phyloP scores from a whole-genome alignment of 768 basidiomycete species.

The Pholiota conissans region DNA sequence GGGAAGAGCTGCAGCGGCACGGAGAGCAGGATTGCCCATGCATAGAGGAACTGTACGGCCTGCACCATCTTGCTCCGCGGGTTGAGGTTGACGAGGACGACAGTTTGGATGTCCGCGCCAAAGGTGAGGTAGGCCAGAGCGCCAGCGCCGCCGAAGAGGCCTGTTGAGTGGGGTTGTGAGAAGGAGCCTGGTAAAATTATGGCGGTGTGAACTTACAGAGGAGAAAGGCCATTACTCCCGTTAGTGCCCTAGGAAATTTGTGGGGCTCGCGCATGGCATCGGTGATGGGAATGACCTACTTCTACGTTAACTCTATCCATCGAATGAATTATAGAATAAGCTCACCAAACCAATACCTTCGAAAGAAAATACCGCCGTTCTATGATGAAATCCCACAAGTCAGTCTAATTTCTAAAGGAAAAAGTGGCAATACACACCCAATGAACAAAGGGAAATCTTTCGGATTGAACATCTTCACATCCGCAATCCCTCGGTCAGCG shows the following conservation, averaged over 20 bases:
- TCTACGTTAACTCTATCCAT: slow-evolving; percentile 5
- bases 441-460: slow-evolving; percentile 90
- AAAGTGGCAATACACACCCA: slow-evolving; percentile 56
- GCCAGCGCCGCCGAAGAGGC: slow-evolving; percentile 88
- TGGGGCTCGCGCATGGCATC: slow-evolving; percentile 96
- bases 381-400: slow-evolving; percentile 28
- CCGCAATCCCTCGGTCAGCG: slow-evolving; percentile 65
- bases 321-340: slow-evolving; percentile 1
- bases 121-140: slow-evolving; percentile 87
- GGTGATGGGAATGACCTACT: slow-evolving; percentile 88
- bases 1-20: slow-evolving; percentile 97
- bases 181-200: too few species aligned
- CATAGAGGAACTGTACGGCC: slow-evolving; percentile 85
- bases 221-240: slow-evolving; percentile 89
- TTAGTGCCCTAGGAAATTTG: slow-evolving; percentile 87
- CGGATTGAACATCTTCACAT: slow-evolving; percentile 84
- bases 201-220: slow-evolving; percentile 65
- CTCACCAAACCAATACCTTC: slow-evolving; percentile 92
- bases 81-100: slow-evolving; percentile 93
- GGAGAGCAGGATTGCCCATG: slow-evolving; percentile 90
- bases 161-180: slow-evolving; percentile 27
- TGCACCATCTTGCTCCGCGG: slow-evolving; percentile 84
- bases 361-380: slow-evolving; percentile 97
- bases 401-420: not conserved
- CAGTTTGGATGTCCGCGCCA: slow-evolving; percentile 85